Percentiles rank a stretch among this genome's conserved stretches.
Conservation (phyloP, 2,329 filamentous ascomycete genomes). For the Incumbomyces delicatus region DNA sequence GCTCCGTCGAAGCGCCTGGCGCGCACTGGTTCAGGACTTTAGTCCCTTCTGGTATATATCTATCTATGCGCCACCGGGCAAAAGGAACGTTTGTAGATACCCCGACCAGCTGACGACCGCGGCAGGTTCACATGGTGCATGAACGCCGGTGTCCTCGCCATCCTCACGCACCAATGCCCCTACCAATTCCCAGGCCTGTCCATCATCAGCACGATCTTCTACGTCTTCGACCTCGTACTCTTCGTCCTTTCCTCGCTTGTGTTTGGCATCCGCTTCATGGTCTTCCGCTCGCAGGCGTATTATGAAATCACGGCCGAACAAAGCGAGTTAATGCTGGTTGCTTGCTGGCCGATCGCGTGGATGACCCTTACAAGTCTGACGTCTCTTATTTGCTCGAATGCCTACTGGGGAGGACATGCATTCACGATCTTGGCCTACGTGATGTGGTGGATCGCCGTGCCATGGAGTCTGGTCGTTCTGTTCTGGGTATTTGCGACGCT, state of each 20-base stretch:
- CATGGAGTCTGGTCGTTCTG: conserved; percentile 20
- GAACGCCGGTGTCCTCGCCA: conserved; percentile 15
- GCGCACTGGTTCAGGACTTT: conserved; percentile 14
- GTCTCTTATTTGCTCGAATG: conserved; percentile 43
- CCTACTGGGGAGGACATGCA: conserved; percentile 22
- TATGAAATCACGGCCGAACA: conserved; percentile 24
- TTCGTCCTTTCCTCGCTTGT: conserved; percentile 23
- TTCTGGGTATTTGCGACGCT: conserved; percentile 25
- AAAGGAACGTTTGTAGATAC: no score
- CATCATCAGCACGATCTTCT: conserved; percentile 30
- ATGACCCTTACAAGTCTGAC: conserved; percentile 22
- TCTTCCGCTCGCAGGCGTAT: conserved; percentile 26
- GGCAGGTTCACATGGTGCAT: conserved; percentile 18
- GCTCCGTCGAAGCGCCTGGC: conserved; percentile 8
- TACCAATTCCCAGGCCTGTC: conserved; percentile 33
- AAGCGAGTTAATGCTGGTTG: conserved; percentile 29
- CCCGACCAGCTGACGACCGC: no score
- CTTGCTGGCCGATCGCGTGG: conserved; percentile 30
- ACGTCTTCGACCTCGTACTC: conserved; percentile 29
- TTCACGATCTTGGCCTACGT: conserved; percentile 27
- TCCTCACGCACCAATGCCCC: conserved; percentile 17
- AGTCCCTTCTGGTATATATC: conserved; percentile 11
- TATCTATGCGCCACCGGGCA: no score
- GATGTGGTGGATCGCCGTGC: conserved; percentile 34
- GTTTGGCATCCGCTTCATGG: conserved; percentile 26